Percentiles rank a stretch among this genome's conserved stretches.
Conservation (phyloP, 495 filamentous ascomycete species). For the Penicillium daleae region DNA sequence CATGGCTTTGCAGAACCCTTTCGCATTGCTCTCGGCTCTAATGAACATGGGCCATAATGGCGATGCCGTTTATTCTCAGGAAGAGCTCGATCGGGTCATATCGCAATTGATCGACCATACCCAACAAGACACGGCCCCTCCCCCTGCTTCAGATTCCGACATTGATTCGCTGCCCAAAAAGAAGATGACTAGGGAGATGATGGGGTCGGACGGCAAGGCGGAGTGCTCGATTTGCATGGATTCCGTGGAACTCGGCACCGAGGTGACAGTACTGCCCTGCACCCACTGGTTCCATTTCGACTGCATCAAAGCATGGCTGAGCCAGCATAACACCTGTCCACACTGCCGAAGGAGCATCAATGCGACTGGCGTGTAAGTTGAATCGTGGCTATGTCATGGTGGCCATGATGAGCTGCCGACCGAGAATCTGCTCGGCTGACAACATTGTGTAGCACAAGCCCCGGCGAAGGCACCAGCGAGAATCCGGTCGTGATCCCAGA, state of each 20-base stretch:
- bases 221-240: slow-evolving; percentile 97
- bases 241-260: slow-evolving; percentile 70
- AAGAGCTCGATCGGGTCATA: slow-evolving; percentile 87
- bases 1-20: slow-evolving; percentile 33
- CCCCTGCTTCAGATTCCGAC: slow-evolving; percentile 74
- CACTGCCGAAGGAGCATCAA: slow-evolving; percentile 82
- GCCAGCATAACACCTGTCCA: slow-evolving; percentile 88
- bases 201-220: slow-evolving; percentile 63
- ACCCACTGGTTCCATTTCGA: slow-evolving; percentile 87
- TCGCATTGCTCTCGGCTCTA: slow-evolving; percentile 48
- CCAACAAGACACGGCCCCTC: slow-evolving; percentile 72
- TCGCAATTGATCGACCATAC: slow-evolving; percentile 85
- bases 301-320: slow-evolving; percentile 80
- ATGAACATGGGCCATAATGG: slow-evolving; percentile 67
- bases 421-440: slow-evolving; percentile 60
- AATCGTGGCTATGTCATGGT: neutral
- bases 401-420: slow-evolving; percentile 63
- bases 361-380: slow-evolving; percentile 33
- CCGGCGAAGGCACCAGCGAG: slow-evolving; percentile 35
- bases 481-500: slow-evolving; percentile 36
- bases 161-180: slow-evolving; percentile 77
- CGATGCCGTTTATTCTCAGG: slow-evolving; percentile 91
- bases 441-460: slow-evolving; percentile 23
- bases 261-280: slow-evolving; percentile 82
- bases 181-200: slow-evolving; percentile 64